A percentile compares a stretch with the other conserved stretches of the same genome.
phyloP scores from a whole-genome alignment of 2,329 filamentous ascomycete genomes.

The Leptographium flavum region DNA sequence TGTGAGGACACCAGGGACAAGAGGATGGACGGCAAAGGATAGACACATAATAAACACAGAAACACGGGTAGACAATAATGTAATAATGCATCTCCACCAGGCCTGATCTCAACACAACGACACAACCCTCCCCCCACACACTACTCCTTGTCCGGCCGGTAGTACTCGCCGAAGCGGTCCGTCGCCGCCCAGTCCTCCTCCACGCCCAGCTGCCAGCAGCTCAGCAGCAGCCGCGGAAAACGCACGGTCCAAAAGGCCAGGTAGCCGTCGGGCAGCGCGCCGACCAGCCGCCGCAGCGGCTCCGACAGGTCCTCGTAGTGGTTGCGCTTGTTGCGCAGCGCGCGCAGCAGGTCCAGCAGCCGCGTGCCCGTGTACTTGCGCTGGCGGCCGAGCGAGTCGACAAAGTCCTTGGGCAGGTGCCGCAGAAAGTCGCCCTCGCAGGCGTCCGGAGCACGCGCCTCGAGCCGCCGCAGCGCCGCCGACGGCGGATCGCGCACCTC shows the following conservation, averaged over 20 bases:
- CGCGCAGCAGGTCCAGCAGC: conserved; percentile 75
- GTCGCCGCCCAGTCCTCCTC: conserved; percentile 48
- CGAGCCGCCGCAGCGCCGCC: conserved; percentile 44
- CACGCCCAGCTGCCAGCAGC: conserved; percentile 62
- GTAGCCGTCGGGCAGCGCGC: conserved; percentile 65
- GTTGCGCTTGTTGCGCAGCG: conserved; percentile 89
- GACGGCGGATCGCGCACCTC: conserved; percentile 77
- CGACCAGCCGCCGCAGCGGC: conserved; percentile 54
- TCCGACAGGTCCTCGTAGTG: conserved; percentile 96
- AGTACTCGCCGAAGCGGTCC: conserved; percentile 61
- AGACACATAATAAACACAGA: too few relatives aligned
- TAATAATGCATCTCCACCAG: too few relatives aligned
- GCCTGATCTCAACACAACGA: too few relatives aligned
- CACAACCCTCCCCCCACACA: background rate
- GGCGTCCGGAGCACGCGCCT: conserved; percentile 35
- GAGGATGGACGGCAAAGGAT: too few relatives aligned
- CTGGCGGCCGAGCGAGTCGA: conserved; percentile 83
- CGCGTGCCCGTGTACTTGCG: conserved; percentile 80
- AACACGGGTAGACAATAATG: too few relatives aligned
- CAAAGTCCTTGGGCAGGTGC: conserved; percentile 63
- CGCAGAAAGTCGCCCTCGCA: conserved; percentile 65
- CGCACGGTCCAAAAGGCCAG: conserved; percentile 67
- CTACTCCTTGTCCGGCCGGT: conserved; percentile 24
- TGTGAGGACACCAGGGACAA: too few relatives aligned
- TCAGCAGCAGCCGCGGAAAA: conserved; percentile 67